These are phyloP conservation scores for Skeletonema marinoi DNA, from an alignment of 108 stramenopile genomes.

Conservation along the genomic window DNA sequence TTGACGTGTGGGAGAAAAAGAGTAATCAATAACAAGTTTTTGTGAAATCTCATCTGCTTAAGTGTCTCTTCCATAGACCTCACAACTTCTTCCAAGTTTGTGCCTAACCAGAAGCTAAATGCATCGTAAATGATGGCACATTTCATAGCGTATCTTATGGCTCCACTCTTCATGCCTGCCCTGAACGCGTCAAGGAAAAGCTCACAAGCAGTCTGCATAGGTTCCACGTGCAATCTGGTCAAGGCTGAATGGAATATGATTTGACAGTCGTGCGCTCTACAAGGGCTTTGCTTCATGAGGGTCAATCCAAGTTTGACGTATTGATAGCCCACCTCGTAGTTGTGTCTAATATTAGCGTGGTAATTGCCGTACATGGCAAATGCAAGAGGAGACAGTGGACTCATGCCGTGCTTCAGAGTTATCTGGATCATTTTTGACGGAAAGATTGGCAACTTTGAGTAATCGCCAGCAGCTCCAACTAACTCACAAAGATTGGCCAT, in stretches of 20 bases:
- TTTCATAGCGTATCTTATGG: not conserved
- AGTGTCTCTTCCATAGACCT: not conserved
- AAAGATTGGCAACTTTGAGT: not conserved
- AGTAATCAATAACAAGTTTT: not conserved
- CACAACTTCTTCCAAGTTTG: not conserved
- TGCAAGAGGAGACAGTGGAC: conserved; percentile 11
- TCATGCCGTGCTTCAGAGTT: too few relatives aligned
- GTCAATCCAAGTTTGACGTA: too few relatives aligned
- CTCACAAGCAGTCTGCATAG: conserved; percentile 6
- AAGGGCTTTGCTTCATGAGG: not conserved
- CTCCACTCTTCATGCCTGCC: conserved; percentile 5
- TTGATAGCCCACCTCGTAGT: not conserved
- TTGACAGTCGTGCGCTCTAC: not conserved
- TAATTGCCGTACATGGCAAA: conserved; percentile 23
- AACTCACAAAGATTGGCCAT: not conserved
- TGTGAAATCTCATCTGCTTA: not conserved
- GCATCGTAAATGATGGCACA: not conserved
- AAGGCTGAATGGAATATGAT: conserved; percentile 4
- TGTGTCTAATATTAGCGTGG: not conserved
- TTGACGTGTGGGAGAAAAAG: too few relatives aligned
- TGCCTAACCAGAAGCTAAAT: not conserved
- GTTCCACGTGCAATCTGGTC: not conserved
- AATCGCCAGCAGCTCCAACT: not conserved
- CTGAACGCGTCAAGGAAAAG: not conserved
- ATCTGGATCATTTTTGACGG: conserved; percentile 12